Base-by-base conservation (phyloP, 106 monocot genomes). In the Hemerocallis citrina region DNA sequence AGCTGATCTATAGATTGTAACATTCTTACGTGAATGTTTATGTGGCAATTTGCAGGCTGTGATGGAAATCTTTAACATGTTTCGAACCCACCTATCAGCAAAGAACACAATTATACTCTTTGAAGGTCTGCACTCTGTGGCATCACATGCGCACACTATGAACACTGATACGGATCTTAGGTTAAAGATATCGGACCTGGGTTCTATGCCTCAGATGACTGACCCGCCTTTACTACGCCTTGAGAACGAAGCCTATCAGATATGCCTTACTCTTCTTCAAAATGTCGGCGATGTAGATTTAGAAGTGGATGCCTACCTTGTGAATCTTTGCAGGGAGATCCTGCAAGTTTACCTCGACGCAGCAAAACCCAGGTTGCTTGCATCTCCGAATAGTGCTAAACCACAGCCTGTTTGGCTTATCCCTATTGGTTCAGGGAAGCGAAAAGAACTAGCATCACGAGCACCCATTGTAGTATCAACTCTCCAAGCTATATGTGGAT, bases 141-240 rank as follows among this genome's bases (percentile, higher is more conserved):
- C 91, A 59, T 69, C 81, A 4, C 91, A 98, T 69, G 88, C 96
- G 23, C 88, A 85, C 59, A 84, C 73, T 55, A 84, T 98, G 42
- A 92, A 98, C 75, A 82, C 57, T 47, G 79, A 98, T 34, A 67
- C 1, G 23, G 67, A 80, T 43, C 77, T 98, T 8, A 73, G 96
- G 51, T 76, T 91, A 45, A 98, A 77, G 62, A 67, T 98, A 20
- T 87, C 85, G 63, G 91, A 98, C 54, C 48, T 91, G 37, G 89
- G 91, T 6, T 70, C 91, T 7, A 84, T 92, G 84, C 91, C 96
- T 57, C 96, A 98, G 67, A 98, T 98, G 91, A 83, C 88, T 59
- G 96, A 98, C 57, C 96, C 96, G 34, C 91, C 96, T 3, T 51
- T 98, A 51, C 67, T 98, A 5, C 96, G 96, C 29, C 88, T 98